These are phyloP conservation scores for Geotrichum fermentans DNA, from an alignment of 1,139 yeast species.

Conservation along the genomic window DNA sequence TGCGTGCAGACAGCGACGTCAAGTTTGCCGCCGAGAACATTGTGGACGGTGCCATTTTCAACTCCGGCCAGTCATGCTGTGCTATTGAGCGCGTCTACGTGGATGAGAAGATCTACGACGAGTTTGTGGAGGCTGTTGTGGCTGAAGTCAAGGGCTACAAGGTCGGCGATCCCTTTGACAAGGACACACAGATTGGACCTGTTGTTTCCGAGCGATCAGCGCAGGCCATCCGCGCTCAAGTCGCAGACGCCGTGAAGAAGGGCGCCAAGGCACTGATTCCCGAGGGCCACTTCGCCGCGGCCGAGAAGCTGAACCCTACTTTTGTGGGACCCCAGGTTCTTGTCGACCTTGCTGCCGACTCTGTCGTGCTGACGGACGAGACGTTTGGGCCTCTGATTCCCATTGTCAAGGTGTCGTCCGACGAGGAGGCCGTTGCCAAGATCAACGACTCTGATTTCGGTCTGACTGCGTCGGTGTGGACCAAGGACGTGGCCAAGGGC, in stretches of 20 bases:
- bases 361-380: slow-evolving; percentile 69
- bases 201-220: slow-evolving; percentile 71
- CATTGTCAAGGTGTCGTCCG: slow-evolving; percentile 40
- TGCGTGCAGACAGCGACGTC: slow-evolving; percentile 60
- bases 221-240: slow-evolving; percentile 62
- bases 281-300: slow-evolving; percentile 48
- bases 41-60: slow-evolving; percentile 75
- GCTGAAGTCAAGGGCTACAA: slow-evolving; percentile 47
- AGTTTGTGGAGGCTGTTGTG: slow-evolving; percentile 62
- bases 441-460: slow-evolving; percentile 44
- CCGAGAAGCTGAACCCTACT: slow-evolving; percentile 52
- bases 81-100: slow-evolving; percentile 82
- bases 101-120: slow-evolving; percentile 63
- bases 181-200: slow-evolving; percentile 68
- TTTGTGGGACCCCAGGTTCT: slow-evolving; percentile 76
- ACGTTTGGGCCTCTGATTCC: slow-evolving; percentile 56
- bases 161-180: slow-evolving; percentile 72
- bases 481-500: slow-evolving; percentile 44
- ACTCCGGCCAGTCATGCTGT: slow-evolving; percentile 88
- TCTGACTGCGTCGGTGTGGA: slow-evolving; percentile 55
- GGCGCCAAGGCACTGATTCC: slow-evolving; percentile 71
- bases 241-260: slow-evolving; percentile 60
- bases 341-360: slow-evolving; percentile 62
- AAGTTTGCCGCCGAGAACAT: slow-evolving; percentile 71
- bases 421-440: slow-evolving; percentile 38